Evolutionary conservation across 2,329 filamentous ascomycete genomes (phyloP), one percentile per base, ranked within the genome.

Genomic region (Hansfordia pulvinata): DNA sequence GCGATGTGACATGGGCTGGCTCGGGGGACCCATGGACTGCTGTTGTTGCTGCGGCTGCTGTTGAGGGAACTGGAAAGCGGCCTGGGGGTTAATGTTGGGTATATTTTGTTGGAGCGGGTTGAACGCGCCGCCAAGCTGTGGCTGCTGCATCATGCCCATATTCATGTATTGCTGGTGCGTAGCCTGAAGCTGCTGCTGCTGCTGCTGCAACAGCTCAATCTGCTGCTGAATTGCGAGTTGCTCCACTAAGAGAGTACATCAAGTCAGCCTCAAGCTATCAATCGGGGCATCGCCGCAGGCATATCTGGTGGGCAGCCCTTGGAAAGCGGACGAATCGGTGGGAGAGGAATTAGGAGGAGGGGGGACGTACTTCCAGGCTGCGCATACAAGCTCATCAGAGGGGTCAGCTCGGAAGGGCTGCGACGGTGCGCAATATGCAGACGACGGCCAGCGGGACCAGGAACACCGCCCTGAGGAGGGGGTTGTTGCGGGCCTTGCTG

Each of bases 141-240:
- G 79, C 28, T 82, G 78, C 41, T 80, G 78, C 44, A 96, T 76
- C 69, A 96, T 85, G 53, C 84, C 84, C 81, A 94, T 86, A 54
- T 90, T 93, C 46, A 93, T 79, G 63, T 93, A 94, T 59, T 96
- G 88, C 58, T 94, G 86, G 49, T 94, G 85, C 37, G 84, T 90
- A 43, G 84, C 84, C 58, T 92, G 83, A 49, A 96, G 92, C 53
- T 94, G 86, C 56, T 96, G 86, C 53, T 96, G 90, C 54, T 96
- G 90, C 54, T 93, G 85, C 62, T 96, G 88, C 47, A 96, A 69
- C 50, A 92, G 70, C 59, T 96, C 88, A 49, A 96, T 94, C 60
- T 96, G 88, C 63, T 94, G 88, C 61, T 93, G 86, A 52, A 96
- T 86, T 50, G 84, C 84, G 50, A 93, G 73, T 69, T 94, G 86